These are phyloP conservation scores for Hypoxylon sp. DNA, from an alignment of 2,329 filamentous ascomycete species.

Conservation along the genomic window DNA sequence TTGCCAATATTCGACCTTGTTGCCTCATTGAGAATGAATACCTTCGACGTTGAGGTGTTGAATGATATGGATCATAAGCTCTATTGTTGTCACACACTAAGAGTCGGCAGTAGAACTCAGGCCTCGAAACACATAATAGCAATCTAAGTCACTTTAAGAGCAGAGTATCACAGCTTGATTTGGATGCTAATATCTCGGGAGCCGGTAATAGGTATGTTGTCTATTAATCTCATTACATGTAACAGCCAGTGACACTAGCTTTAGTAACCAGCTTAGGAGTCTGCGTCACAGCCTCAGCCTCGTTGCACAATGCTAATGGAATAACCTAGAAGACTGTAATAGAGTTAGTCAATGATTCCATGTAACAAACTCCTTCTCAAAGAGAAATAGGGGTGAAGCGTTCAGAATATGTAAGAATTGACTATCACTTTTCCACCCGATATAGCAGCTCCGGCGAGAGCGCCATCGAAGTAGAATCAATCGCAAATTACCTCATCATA, in stretches of 20 bases:
- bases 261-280: neutral
- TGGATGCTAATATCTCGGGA: neutral
- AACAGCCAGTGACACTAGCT: neutral
- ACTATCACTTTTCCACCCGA: conserved; percentile 86
- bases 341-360: conserved; percentile 29
- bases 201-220: neutral
- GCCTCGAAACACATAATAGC: neutral
- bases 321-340: conserved; percentile 8
- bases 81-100: neutral
- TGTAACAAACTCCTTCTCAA: neutral
- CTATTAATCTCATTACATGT: neutral
- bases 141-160: neutral
- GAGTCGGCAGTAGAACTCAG: neutral
- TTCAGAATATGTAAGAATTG: conserved; percentile 99
- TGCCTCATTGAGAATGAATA: neutral
- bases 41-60: neutral
- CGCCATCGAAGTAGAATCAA: conserved; percentile 88
- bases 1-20: neutral
- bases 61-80: neutral
- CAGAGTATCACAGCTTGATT: neutral
- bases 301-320: neutral
- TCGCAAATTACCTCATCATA: conserved; percentile 99
- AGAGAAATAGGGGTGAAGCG: conserved; percentile 20
- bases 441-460: conserved; percentile 93
- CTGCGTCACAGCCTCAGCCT: neutral